Evolutionary conservation across 768 basidiomycete species (phyloP).

Genomic region (Termitomyces sp.): DNA sequence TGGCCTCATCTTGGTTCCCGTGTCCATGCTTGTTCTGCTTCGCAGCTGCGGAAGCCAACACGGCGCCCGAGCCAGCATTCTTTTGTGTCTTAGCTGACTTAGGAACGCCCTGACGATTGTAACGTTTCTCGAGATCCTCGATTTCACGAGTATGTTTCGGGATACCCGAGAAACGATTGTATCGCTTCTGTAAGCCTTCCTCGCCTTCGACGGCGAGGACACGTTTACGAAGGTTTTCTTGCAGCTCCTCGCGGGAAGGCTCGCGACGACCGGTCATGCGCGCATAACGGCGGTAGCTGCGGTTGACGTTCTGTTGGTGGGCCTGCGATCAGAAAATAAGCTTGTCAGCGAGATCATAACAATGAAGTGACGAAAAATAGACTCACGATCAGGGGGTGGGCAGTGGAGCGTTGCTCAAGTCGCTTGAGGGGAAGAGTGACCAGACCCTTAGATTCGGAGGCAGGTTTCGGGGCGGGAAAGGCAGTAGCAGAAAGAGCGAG

Average conservation of each 20-base stretch:
- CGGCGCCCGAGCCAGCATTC: slow-evolving; percentile 13
- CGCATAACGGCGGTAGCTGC: slow-evolving; percentile 58
- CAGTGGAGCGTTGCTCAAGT: slow-evolving; percentile 25
- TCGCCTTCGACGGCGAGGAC: slow-evolving; percentile 35
- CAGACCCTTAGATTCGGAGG: slow-evolving; percentile 21
- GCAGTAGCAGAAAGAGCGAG: slow-evolving; percentile 39
- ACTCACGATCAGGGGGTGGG: slow-evolving; percentile 37
- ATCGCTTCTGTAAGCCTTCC: slow-evolving; percentile 32
- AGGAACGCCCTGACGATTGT: slow-evolving; percentile 27
- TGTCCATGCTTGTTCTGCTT: slow-evolving; percentile 3
- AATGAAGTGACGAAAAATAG: neutral
- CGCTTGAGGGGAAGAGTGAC: slow-evolving; percentile 44
- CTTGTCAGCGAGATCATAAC: neutral
- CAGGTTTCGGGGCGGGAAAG: slow-evolving; percentile 28
- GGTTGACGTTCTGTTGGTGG: slow-evolving; percentile 71
- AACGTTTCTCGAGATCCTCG: slow-evolving; percentile 31
- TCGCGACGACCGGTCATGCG: slow-evolving; percentile 60
- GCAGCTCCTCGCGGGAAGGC: slow-evolving; percentile 47
- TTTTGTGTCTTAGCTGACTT: slow-evolving; percentile 5
- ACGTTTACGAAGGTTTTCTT: slow-evolving; percentile 45
- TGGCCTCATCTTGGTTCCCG: neutral
- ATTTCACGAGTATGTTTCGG: neutral
- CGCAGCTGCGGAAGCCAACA: slow-evolving; percentile 10
- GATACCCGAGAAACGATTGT: slow-evolving; percentile 27
- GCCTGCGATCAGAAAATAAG: slow-evolving; percentile 32